Conservation (phyloP, 305 asterid species). For the Fraxinus latifolia region DNA sequence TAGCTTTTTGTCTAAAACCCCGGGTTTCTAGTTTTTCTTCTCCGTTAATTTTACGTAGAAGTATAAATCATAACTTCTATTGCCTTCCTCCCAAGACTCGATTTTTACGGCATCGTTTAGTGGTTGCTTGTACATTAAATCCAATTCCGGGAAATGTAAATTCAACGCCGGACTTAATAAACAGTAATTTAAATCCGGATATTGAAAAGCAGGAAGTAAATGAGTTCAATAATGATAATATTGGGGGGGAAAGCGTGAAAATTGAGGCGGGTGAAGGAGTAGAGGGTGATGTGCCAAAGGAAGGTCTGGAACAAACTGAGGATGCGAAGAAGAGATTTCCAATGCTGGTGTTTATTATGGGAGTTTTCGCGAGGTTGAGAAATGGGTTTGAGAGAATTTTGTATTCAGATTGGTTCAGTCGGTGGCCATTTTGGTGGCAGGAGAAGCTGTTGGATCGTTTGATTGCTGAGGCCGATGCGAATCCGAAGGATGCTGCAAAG, state of each 20-base stretch:
- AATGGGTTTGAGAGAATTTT: constrained; percentile 50
- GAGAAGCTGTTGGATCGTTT: constrained; percentile 74
- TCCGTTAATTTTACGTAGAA: constrained; percentile 18
- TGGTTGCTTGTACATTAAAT: constrained; percentile 46
- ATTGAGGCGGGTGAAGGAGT: constrained; percentile 20
- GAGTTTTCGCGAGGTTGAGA: constrained; percentile 48
- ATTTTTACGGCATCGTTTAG: constrained; percentile 41
- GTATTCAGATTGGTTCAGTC: constrained; percentile 61
- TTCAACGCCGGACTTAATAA: constrained; percentile 32
- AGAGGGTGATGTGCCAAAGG: constrained; percentile 31
- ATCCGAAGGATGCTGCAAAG: constrained; percentile 69
- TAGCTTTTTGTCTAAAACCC: constrained; percentile 25
- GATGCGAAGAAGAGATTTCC: constrained; percentile 51
- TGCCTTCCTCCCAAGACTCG: constrained; percentile 32
- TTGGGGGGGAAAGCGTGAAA: constrained; percentile 16
- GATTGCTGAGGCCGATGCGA: constrained; percentile 78
- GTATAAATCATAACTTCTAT: constrained; percentile 20
- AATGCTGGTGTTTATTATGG: constrained; percentile 55
- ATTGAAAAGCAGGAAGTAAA: constrained; percentile 23
- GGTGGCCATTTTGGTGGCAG: constrained; percentile 85
- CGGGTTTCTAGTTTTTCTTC: constrained; percentile 15
- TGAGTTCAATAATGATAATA: constrained; percentile 26
- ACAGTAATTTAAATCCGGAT: constrained; percentile 19
- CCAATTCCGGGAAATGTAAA: constrained; percentile 33
- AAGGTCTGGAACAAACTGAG: constrained; percentile 22